Evolutionary conservation across 2,329 filamentous ascomycete species (phyloP), one percentile per base, ranked within the genome.

Genomic region (Pleurostoma richardsiae): DNA sequence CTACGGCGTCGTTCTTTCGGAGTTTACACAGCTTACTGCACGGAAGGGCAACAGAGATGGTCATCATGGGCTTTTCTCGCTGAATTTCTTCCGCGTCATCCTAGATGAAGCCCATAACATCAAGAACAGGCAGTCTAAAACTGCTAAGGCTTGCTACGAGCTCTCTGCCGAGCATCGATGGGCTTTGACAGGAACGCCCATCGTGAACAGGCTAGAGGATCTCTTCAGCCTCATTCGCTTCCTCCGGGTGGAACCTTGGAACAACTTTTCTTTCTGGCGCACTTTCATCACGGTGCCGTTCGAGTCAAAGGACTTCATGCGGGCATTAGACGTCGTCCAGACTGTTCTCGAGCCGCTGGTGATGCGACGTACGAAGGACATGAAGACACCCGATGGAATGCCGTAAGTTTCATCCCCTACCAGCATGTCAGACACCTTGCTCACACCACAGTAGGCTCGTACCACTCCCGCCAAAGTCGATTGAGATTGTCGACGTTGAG

Each of bases 211-310:
- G 40, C 76, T 99, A 1, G 92, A 97, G 63, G 94, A 97, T 65
- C 71, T 99, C 10, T 97, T 96, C 69, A 95, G 89, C 59, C 70
- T 99, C 36, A 89, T 97, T 10, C 83, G 89, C 3, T 99, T 97
- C 67, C 72, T 99, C 8, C 85, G 89, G 47, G 94, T 99, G 4
- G 92, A 97, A 62, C 94, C 94, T 0, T 99, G 94, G 94, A 94
- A 87, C 59, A 97, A 97, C 64, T 99, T 99, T 65, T 96, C 91
- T 0, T 99, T 96, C 69, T 99, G 94, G 94, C 91, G 91, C 62
- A 97, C 94, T 0, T 99, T 99, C 63, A 97, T 99, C 60, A 99
- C 94, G 0, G 85, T 95, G 1, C 94, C 94, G 0, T 99, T 99
- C 54, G 94, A 99, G 64, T 92, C 90, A 0, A 94, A 94, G 55